A percentile compares a stretch with the other conserved stretches of the same genome.
These are phyloP conservation scores for Scleroderma citrinum DNA, from an alignment of 768 basidiomycete genomes.

Conservation along the genomic window DNA sequence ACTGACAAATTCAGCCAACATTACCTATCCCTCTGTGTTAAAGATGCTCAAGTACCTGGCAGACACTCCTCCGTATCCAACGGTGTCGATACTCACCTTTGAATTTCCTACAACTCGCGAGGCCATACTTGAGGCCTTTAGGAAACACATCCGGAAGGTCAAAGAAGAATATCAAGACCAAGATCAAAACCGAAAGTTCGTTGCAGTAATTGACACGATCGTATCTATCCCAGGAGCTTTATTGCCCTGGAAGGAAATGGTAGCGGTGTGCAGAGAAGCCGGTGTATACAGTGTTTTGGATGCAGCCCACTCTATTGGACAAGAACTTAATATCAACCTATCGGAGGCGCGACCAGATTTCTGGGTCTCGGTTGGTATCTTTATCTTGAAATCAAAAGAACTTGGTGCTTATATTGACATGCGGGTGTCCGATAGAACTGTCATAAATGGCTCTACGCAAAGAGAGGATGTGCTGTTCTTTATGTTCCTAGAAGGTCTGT, in stretches of 20 bases:
- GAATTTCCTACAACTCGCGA: slow-evolving; percentile 53
- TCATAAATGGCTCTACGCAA: slow-evolving; percentile 80
- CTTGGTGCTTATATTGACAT: background rate
- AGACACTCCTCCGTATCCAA: slow-evolving; percentile 52
- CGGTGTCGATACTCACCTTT: slow-evolving; percentile 42
- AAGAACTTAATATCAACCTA: slow-evolving; percentile 58
- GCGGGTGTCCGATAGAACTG: slow-evolving; percentile 47
- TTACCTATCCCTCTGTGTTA: slow-evolving; percentile 52
- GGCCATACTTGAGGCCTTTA: slow-evolving; percentile 48
- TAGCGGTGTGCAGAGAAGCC: slow-evolving; percentile 56
- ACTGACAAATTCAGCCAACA: slow-evolving; percentile 34
- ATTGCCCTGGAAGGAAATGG: slow-evolving; percentile 70
- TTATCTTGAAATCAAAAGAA: too few species aligned
- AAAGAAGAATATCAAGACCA: slow-evolving; percentile 14
- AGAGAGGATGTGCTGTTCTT: slow-evolving; percentile 61
- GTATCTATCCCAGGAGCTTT: slow-evolving; percentile 52
- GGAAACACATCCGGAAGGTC: slow-evolving; percentile 29
- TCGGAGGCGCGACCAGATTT: slow-evolving; percentile 59
- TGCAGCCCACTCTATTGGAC: slow-evolving; percentile 75
- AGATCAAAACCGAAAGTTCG: slow-evolving; percentile 38
- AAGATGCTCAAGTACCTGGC: slow-evolving; percentile 47
- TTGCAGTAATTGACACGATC: slow-evolving; percentile 69
- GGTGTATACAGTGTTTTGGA: slow-evolving; percentile 68
- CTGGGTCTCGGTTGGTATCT: slow-evolving; percentile 58
- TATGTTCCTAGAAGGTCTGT: slow-evolving; percentile 64